Conservation (phyloP, 129 eudicot species). For the Lactuca sativa region DNA sequence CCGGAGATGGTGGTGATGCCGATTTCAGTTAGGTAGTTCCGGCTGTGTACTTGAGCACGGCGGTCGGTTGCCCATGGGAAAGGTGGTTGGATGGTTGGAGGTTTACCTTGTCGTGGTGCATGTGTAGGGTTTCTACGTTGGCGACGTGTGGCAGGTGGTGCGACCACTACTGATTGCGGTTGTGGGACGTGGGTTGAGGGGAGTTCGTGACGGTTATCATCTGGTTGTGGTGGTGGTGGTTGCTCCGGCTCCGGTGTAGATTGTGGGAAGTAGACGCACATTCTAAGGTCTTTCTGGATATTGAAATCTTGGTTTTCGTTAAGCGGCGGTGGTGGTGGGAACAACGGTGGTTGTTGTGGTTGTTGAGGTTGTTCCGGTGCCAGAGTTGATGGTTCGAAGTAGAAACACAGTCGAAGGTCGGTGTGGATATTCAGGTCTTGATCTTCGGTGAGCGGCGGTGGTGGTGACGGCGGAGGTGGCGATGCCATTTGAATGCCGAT, state of each 20-base stretch:
- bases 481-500: background rate
- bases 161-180: background rate
- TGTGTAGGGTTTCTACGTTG: constrained; percentile 37
- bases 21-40: constrained; percentile 16
- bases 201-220: background rate
- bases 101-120: constrained; percentile 32
- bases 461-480: background rate
- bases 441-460: background rate
- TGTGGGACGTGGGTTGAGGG: background rate
- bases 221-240: background rate
- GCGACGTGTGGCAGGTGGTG: constrained; percentile 22
- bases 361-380: background rate
- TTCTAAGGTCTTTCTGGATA: background rate
- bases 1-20: constrained; percentile 44
- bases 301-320: background rate
- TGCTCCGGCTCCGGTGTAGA: background rate
- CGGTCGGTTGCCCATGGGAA: constrained; percentile 51
- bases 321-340: constrained; percentile 6
- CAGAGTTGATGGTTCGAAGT: background rate
- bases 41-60: constrained; percentile 46
- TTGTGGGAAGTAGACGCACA: background rate
- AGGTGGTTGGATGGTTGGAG: constrained; percentile 31
- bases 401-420: constrained; percentile 16
- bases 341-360: constrained; percentile 4
- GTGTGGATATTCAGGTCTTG: constrained; percentile 4